phyloP scores from a whole-genome alignment of 441 rosid genomes.

The Sinapis alba region DNA sequence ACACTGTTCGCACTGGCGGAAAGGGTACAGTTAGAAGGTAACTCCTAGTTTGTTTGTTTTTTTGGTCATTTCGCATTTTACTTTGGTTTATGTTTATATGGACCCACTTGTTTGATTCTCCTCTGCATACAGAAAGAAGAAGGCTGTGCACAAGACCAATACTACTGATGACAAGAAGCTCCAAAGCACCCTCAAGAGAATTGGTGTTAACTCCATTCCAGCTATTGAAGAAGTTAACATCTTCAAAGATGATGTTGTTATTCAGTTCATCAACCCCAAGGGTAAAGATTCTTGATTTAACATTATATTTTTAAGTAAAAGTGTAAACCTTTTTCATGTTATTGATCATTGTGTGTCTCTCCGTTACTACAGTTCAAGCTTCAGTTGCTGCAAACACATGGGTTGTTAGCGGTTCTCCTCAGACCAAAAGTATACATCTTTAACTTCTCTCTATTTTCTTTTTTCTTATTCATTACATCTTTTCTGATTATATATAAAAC shows the following conservation, averaged over 20 bases:
- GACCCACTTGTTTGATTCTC: background rate
- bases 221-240: constrained; percentile 93
- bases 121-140: constrained; percentile 69
- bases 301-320: background rate
- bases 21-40: constrained; percentile 85
- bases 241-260: constrained; percentile 88
- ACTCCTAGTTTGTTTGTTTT: background rate
- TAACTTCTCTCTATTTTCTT: background rate
- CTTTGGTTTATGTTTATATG: background rate
- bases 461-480: background rate
- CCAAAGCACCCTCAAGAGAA: constrained; percentile 87
- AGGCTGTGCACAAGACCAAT: constrained; percentile 91
- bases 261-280: constrained; percentile 81
- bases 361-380: constrained; percentile 70
- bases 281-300: constrained; percentile 42
- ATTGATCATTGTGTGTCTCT: background rate
- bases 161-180: constrained; percentile 93
- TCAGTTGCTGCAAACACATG: constrained; percentile 95
- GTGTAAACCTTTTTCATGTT: background rate
- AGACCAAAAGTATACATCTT: constrained; percentile 67
- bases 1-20: constrained; percentile 87
- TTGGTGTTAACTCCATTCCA: constrained; percentile 89
- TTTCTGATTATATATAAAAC: background rate
- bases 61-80: background rate
- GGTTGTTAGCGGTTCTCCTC: constrained; percentile 92